These are phyloP conservation scores for Mesotaenium endlicherianum DNA, from an alignment of 139 green algal species.

Conservation along the genomic window DNA sequence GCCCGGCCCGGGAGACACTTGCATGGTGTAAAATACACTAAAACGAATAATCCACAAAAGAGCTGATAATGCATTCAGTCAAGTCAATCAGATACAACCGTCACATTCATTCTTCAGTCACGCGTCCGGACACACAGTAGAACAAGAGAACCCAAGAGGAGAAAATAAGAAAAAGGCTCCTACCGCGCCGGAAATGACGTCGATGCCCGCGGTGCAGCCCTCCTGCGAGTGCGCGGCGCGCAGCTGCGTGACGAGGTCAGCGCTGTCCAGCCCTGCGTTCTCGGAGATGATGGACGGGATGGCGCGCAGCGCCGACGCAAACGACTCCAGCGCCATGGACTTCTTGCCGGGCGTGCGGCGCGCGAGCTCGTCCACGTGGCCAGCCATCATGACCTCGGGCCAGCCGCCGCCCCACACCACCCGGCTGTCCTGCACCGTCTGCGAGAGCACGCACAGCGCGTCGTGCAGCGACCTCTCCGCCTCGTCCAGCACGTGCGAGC, in stretches of 20 bases:
- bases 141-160: no score
- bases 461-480: constrained; percentile 96
- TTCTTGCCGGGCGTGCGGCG: constrained; percentile 76
- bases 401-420: constrained; percentile 91
- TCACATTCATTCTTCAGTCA: no score
- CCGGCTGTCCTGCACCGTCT: constrained; percentile 78
- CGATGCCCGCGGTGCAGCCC: constrained; percentile 15
- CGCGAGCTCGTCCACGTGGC: constrained; percentile 82
- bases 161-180: not conserved
- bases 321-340: constrained; percentile 88
- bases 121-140: no score
- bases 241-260: constrained; percentile 85
- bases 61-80: no score
- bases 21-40: no score
- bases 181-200: constrained; percentile 38
- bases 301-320: constrained; percentile 80
- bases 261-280: constrained; percentile 87
- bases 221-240: constrained; percentile 61
- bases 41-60: no score
- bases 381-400: constrained; percentile 81
- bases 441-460: constrained; percentile 93
- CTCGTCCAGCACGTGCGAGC: constrained; percentile 92
- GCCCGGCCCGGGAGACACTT: no score
- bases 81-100: no score
- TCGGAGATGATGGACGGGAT: constrained; percentile 94